Evolutionary conservation across 441 rosid genomes (phyloP).

Genomic region (Viola pubescens): DNA sequence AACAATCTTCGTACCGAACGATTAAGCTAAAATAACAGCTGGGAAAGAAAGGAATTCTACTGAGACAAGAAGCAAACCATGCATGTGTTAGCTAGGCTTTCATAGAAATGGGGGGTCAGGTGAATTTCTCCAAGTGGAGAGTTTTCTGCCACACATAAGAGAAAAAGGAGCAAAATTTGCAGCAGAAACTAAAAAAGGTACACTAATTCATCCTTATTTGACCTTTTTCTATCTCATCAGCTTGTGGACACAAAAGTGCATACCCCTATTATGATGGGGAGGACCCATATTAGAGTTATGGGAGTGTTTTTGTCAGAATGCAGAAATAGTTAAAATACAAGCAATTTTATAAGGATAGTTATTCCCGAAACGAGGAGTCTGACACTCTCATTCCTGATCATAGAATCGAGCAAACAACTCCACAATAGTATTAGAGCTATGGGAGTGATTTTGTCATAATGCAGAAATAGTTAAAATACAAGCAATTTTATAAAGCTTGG

Average conservation of each 20-base stretch:
- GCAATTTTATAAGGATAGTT: too few species aligned
- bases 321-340: too few species aligned
- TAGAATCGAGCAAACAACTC: too few species aligned
- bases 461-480: too few species aligned
- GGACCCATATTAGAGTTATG: too few species aligned
- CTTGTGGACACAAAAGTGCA: not conserved
- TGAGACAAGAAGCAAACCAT: constrained; percentile 14
- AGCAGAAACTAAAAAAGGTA: constrained; percentile 17
- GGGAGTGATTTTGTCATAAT: too few species aligned
- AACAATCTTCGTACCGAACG: constrained; percentile 8
- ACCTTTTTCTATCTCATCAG: constrained; percentile 21
- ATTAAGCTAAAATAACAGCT: constrained; percentile 7
- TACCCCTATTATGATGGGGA: constrained; percentile 7
- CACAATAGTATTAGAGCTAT: too few species aligned
- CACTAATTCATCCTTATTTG: constrained; percentile 17
- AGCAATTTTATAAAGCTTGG: too few species aligned
- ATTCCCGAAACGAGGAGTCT: too few species aligned
- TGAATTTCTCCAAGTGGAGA: constrained; percentile 14
- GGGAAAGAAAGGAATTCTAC: too few species aligned
- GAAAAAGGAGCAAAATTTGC: constrained; percentile 6
- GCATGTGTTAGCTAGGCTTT: constrained; percentile 3
- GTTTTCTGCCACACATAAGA: constrained; percentile 20
- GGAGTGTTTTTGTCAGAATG: too few species aligned
- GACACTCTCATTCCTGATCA: too few species aligned
- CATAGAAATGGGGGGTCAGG: constrained; percentile 17